phyloP scores from a whole-genome alignment of 768 basidiomycete genomes.

The Inosperma sp. region DNA sequence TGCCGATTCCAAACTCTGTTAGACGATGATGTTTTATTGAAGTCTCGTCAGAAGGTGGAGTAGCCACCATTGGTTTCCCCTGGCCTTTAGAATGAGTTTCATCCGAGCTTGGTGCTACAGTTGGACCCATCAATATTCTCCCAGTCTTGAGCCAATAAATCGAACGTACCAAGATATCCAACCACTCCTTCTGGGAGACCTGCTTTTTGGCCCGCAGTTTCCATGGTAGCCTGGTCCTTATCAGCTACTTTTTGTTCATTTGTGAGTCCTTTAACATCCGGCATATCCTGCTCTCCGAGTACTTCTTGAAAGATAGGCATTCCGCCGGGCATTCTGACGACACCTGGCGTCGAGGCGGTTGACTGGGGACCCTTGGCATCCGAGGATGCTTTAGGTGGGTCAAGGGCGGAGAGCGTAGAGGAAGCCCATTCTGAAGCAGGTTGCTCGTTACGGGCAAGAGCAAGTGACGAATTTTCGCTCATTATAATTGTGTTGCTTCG shows the following conservation, averaged over 20 bases:
- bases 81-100: too few species aligned
- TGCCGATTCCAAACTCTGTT: conserved; percentile 1
- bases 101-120: too few species aligned
- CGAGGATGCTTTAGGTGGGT: background rate
- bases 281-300: background rate
- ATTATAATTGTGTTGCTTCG: background rate
- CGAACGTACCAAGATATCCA: conserved; percentile 15
- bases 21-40: background rate
- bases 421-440: conserved; percentile 9
- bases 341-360: background rate
- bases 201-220: conserved; percentile 13
- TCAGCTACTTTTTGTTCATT: background rate
- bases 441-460: background rate
- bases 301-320: conserved; percentile 1
- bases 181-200: conserved; percentile 15
- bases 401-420: conserved; percentile 1
- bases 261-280: background rate
- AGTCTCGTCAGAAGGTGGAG: conserved; percentile 3
- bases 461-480: background rate
- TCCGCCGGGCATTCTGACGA: conserved; percentile 5
- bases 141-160: background rate
- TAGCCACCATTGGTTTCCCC: too few species aligned
- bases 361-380: background rate
- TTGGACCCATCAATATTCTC: background rate
- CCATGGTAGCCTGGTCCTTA: background rate